Base-by-base conservation (phyloP, 2,329 filamentous ascomycete species). In the Ploettnerulaceae sp. region DNA sequence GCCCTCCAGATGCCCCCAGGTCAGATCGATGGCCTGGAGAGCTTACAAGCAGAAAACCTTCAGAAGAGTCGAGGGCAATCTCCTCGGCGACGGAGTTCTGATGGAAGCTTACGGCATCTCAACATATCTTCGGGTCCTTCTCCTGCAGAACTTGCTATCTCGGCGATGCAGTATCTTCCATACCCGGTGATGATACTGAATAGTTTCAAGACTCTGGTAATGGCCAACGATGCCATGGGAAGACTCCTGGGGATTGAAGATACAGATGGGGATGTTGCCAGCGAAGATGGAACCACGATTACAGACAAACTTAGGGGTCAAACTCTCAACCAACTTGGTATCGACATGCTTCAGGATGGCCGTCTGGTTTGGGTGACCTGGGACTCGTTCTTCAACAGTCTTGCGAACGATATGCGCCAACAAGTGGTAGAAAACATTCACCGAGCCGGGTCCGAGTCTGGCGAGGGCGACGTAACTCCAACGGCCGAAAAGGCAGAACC, bases 211-310 rank as follows among this genome's bases (percentile, higher is more conserved):
- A 85, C 81, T 0, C 75, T 89, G 3, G 73, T 86, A 1, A 65
- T 89, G 31, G 85, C 84, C 24, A 90, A 90, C 57, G 82, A 89
- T 56, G 81, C 86, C 15, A 83, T 89, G 77, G 83, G 80, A 1
- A 74, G 79, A 45, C 67, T 90, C 57, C 67, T 90, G 17, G 82
- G 79, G 3, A 70, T 86, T 38, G 70, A 78, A 20, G 64, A 69
- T 17, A 58, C 64, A 33, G 63, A 63, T 15, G 62, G 28, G n/a
- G 56, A 64, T n/a, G 62, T 65, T 21, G 57, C 67, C 3, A 66
- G 65, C 20, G 65, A 66, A 12, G 66, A 71, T 31, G 69, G 71
- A 36, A 60, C 63, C 4, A 62, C 68, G 3, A 69, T 69, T 7
- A 70, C 76, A 29, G 82, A 89, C 25, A 67, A 71, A 15, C 69